Evolutionary conservation across 371 early-diverging fungal species (phyloP), one percentile per base, ranked within the genome.

Genomic region (Syncephalastrum monosporum): DNA sequence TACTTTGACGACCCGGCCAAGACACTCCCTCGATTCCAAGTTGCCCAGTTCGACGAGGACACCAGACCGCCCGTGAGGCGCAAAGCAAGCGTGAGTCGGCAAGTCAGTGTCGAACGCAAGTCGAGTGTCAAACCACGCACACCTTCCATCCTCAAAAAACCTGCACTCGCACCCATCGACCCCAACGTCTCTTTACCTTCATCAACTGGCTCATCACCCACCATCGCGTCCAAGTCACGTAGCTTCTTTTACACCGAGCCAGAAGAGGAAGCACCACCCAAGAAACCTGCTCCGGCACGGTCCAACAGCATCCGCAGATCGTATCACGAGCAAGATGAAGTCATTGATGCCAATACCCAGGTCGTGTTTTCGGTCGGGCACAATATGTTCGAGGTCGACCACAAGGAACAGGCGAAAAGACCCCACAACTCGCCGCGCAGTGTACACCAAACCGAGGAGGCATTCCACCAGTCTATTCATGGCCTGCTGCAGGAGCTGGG

Each of bases 381-480:
- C 38, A 84, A 82, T 43, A 61, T 81, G 46, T 84, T 84, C 56
- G 70, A 81, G 17, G 63, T 84, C 1, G 79, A 79, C 23, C 62
- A 69, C 5, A 59, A 72, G 3, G 66, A 64, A 12, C 53, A 33
- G 10, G 38, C 8, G 6, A 33, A 33, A 33, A 3, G 38, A 12
- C 42, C 19, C 23, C 21, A 51, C 41, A 47, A 50, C 19, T 6
- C 50, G 17, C 14, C 47, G 50, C 43, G 24, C 21, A 19, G 23
- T n/a, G 44, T 47, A 10, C 16, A 15, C 8, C 46, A 57, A 16
- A 29, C 57, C 1, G 67, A 65, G 25, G 65, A 62, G 25, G 57
- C 21, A 10, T 68, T 58, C 29, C 61, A 55, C 43, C 42, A 29
- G 3, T 64, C 51, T n/a, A 61, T 61, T 27, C 53, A 54, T 23